Evolutionary conservation across 805 yeast genomes (phyloP).

Genomic region (Cyberlindnera japonica): DNA sequence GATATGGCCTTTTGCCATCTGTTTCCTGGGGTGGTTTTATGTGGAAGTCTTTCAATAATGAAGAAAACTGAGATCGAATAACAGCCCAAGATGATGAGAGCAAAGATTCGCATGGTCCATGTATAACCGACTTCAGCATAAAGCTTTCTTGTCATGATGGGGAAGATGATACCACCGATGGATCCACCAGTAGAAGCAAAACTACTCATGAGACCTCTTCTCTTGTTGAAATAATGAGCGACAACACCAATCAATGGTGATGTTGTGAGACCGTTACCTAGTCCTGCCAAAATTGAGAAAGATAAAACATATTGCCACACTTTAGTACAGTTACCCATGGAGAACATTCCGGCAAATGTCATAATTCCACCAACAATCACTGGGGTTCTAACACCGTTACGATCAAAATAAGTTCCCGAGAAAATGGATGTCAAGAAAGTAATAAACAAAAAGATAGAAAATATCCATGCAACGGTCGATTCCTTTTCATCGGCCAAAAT

Average conservation of each 20-base stretch:
- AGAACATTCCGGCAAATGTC: slow-evolving; percentile 47
- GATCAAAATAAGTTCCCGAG: slow-evolving; percentile 56
- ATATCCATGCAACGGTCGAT: slow-evolving; percentile 59
- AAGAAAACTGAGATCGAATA: slow-evolving; percentile 32
- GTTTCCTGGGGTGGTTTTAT: slow-evolving; percentile 24
- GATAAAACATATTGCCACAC: slow-evolving; percentile 59
- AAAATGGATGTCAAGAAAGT: slow-evolving; percentile 46
- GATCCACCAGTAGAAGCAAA: slow-evolving; percentile 50
- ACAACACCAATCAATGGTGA: slow-evolving; percentile 57
- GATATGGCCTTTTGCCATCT: slow-evolving; percentile 27
- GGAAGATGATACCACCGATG: slow-evolving; percentile 52
- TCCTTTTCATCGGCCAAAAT: slow-evolving; percentile 45
- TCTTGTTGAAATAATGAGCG: slow-evolving; percentile 59
- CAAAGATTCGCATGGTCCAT: slow-evolving; percentile 55
- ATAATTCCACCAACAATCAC: slow-evolving; percentile 39
- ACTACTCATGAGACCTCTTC: slow-evolving; percentile 53
- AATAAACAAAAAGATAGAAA: slow-evolving; percentile 51
- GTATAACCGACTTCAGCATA: slow-evolving; percentile 44
- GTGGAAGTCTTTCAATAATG: slow-evolving; percentile 39
- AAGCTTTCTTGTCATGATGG: slow-evolving; percentile 45
- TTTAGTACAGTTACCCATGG: slow-evolving; percentile 45
- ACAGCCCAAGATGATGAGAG: slow-evolving; percentile 40
- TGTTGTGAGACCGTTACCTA: slow-evolving; percentile 54
- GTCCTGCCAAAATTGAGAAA: slow-evolving; percentile 50
- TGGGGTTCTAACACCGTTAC: slow-evolving; percentile 44